phyloP scores from a whole-genome alignment of 352 stramenopile genomes.

The Globisporangium sylvaticum region DNA sequence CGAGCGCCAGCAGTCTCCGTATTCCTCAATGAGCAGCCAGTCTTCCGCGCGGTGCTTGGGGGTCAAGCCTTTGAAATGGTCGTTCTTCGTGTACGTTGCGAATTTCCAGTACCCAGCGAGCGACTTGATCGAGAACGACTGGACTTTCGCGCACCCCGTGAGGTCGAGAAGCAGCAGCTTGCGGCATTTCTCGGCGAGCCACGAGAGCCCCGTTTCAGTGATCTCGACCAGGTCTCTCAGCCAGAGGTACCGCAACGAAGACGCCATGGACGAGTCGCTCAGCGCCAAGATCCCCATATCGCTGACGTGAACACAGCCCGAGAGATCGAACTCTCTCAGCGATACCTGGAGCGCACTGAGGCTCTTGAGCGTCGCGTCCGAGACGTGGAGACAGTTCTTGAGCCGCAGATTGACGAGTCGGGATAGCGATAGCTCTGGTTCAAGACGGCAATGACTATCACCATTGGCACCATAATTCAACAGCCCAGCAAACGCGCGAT shows the following conservation, averaged over 20 bases:
- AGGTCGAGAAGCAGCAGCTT: constrained; percentile 62
- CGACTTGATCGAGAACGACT: constrained; percentile 48
- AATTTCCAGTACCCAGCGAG: constrained; percentile 64
- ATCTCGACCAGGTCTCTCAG: constrained; percentile 62
- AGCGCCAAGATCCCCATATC: constrained; percentile 82
- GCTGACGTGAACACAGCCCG: constrained; percentile 62
- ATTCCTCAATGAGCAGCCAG: constrained; percentile 82
- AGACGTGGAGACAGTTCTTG: constrained; percentile 32
- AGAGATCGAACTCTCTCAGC: constrained; percentile 78
- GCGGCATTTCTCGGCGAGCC: constrained; percentile 78
- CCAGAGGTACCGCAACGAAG: constrained; percentile 58
- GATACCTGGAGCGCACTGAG: constrained; percentile 45
- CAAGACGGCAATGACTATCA: not conserved
- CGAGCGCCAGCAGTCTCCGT: constrained; percentile 69
- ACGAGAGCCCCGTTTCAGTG: constrained; percentile 75
- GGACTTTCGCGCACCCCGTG: constrained; percentile 42
- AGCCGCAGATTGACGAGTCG: constrained; percentile 41
- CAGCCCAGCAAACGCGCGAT: constrained; percentile 26
- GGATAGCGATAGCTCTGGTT: constrained; percentile 4
- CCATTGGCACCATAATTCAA: not conserved
- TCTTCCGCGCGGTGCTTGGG: constrained; percentile 74
- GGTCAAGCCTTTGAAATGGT: constrained; percentile 74
- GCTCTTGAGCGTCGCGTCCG: constrained; percentile 35
- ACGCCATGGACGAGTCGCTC: constrained; percentile 31
- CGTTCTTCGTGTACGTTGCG: constrained; percentile 28